Evolutionary conservation across 345 rosid genomes (phyloP).

Genomic region (Zanthoxylum bungeanum): DNA sequence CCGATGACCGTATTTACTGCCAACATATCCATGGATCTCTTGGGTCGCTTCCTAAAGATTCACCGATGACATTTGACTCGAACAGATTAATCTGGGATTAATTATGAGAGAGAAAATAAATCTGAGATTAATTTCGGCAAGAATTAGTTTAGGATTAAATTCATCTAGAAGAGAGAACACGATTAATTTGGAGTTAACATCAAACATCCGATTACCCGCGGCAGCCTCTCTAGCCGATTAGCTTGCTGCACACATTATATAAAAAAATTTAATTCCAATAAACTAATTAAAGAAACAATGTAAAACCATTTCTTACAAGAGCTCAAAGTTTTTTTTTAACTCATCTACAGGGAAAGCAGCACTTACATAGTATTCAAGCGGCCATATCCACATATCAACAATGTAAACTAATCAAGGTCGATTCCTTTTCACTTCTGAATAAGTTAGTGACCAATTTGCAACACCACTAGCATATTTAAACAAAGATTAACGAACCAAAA

Average conservation of each 20-base stretch:
- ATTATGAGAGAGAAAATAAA: too few relatives aligned
- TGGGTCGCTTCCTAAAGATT: too few relatives aligned
- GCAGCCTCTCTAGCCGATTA: slow-evolving; percentile 92
- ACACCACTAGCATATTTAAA: neutral
- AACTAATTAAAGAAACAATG: neutral
- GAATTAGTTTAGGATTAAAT: too few relatives aligned
- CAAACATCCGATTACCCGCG: too few relatives aligned
- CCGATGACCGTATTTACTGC: too few relatives aligned
- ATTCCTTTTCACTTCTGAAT: neutral
- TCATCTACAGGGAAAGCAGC: too few relatives aligned
- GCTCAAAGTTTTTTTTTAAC: neutral
- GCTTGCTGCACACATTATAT: slow-evolving; percentile 54
- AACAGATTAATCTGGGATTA: too few relatives aligned
- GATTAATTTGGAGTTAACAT: slow-evolving; percentile 88
- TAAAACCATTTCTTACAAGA: neutral
- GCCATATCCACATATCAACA: neutral
- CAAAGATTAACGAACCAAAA: neutral
- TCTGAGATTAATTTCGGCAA: too few relatives aligned
- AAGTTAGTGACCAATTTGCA: neutral
- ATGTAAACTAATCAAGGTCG: neutral
- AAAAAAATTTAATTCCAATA: neutral
- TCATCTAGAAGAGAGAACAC: too few relatives aligned
- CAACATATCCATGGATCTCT: too few relatives aligned
- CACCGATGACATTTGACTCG: too few relatives aligned
- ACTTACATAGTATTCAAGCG: neutral